phyloP scores from a whole-genome alignment of 2,329 filamentous ascomycete species.

The Xylaria sp. region DNA sequence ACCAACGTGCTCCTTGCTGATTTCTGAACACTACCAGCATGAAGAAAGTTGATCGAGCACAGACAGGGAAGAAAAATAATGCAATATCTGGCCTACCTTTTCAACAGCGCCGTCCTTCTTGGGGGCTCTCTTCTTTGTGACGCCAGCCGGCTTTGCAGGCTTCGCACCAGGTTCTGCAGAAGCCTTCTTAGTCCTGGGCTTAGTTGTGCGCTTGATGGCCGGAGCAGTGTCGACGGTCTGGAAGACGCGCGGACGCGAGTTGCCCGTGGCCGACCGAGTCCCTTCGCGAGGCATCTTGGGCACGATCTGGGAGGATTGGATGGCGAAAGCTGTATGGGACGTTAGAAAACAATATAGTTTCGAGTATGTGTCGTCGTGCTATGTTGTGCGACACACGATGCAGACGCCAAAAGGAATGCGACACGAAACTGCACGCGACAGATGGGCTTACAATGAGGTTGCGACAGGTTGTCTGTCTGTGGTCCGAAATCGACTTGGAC shows the following conservation, averaged over 20 bases:
- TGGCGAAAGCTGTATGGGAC: constrained; percentile 37
- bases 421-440: constrained; percentile 38
- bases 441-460: constrained; percentile 30
- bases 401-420: constrained; percentile 47
- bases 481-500: constrained; percentile 12
- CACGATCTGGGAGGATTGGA: constrained; percentile 16
- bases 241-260: constrained; percentile 64
- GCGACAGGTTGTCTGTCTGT: constrained; percentile 24
- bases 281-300: constrained; percentile 60
- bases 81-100: constrained; percentile 43
- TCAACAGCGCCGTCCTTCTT: constrained; percentile 49
- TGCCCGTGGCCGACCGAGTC: constrained; percentile 63
- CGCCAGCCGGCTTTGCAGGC: constrained; percentile 48
- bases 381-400: constrained; percentile 42
- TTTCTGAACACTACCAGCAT: not conserved
- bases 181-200: constrained; percentile 47
- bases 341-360: constrained; percentile 43
- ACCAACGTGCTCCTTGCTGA: not conserved
- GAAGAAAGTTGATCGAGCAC: not conserved
- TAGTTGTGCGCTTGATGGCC: constrained; percentile 55
- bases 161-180: constrained; percentile 38
- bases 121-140: constrained; percentile 49
- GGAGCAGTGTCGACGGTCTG: constrained; percentile 59
- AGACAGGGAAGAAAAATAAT: not conserved
- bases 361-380: constrained; percentile 16